Percentiles rank a stretch among this genome's conserved stretches.
phyloP scores from a whole-genome alignment of 352 stramenopile species.

The Phytophthora crassamura region DNA sequence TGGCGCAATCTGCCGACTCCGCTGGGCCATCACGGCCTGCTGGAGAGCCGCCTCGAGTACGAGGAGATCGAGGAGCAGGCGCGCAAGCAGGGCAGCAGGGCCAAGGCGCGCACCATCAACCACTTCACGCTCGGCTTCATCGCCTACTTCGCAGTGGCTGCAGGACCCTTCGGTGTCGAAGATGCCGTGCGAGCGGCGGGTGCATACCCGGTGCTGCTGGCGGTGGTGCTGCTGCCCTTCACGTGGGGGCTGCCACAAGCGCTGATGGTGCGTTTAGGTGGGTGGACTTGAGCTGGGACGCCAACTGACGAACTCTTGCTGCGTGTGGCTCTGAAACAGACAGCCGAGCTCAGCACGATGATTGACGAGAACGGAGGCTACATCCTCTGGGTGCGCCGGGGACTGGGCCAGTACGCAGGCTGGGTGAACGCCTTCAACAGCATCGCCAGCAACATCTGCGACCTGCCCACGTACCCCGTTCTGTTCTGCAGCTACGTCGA shows the following conservation, averaged over 20 bases:
- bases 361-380: conserved; percentile 89
- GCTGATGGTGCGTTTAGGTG: conserved; percentile 60
- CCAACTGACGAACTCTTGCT: not conserved
- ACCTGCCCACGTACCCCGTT: conserved; percentile 85
- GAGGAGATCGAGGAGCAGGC: conserved; percentile 41
- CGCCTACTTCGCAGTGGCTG: conserved; percentile 83
- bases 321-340: conserved; percentile 37
- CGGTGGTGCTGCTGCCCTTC: conserved; percentile 76
- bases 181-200: conserved; percentile 77
- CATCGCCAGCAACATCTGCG: conserved; percentile 85
- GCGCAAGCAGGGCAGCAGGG: conserved; percentile 28
- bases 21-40: conserved; percentile 48
- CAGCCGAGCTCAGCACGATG: conserved; percentile 84
- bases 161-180: conserved; percentile 82
- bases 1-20: conserved; percentile 77
- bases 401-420: conserved; percentile 79
- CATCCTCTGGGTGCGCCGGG: conserved; percentile 86
- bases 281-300: not conserved
- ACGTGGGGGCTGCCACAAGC: conserved; percentile 86
- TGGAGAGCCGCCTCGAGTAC: conserved; percentile 60
- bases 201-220: conserved; percentile 72
- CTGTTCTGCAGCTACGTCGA: conserved; percentile 89
- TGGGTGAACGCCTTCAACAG: conserved; percentile 90
- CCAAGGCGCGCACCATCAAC: conserved; percentile 76
- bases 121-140: conserved; percentile 86